Evolutionary conservation across 2,329 filamentous ascomycete species (phyloP).

Genomic region (Botrytis byssoidea): DNA sequence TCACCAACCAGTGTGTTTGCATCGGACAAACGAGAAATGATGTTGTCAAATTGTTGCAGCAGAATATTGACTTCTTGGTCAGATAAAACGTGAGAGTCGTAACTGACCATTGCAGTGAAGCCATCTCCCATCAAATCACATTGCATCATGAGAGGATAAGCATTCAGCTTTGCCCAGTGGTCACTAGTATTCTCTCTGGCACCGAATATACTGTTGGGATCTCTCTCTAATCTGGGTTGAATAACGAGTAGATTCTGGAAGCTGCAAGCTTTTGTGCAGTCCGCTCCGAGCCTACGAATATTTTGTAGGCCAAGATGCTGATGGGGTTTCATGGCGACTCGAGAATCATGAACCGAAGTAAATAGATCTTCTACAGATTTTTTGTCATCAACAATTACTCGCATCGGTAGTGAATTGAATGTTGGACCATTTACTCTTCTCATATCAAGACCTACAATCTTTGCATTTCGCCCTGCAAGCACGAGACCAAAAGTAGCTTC

Average conservation of each 20-base stretch:
- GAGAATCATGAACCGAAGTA: conserved; percentile 24
- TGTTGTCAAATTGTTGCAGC: conserved; percentile 22
- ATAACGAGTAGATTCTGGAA: conserved; percentile 22
- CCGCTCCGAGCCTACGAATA: not conserved
- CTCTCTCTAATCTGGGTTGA: conserved; percentile 14
- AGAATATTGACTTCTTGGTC: conserved; percentile 19
- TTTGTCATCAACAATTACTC: conserved; percentile 38
- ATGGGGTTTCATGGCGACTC: conserved; percentile 37
- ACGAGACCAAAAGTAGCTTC: conserved; percentile 47
- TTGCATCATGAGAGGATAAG: conserved; percentile 26
- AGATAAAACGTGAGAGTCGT: conserved; percentile 20
- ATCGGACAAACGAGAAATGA: conserved; percentile 1
- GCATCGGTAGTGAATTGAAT: conserved; percentile 45
- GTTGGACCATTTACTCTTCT: conserved; percentile 43
- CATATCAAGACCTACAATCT: conserved; percentile 42
- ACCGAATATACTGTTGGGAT: not conserved
- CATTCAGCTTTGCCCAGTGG: conserved; percentile 22
- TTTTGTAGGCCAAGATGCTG: conserved; percentile 19
- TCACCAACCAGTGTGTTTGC: not conserved
- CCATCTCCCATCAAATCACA: conserved; percentile 17
- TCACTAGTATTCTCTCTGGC: conserved; percentile 10
- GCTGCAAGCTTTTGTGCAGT: conserved; percentile 13
- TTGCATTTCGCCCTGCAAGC: conserved; percentile 44
- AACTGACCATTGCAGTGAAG: conserved; percentile 23
- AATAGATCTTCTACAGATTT: conserved; percentile 2